These are phyloP conservation scores for Torulaspora maleeae DNA, from an alignment of 805 yeast genomes.

Conservation along the genomic window DNA sequence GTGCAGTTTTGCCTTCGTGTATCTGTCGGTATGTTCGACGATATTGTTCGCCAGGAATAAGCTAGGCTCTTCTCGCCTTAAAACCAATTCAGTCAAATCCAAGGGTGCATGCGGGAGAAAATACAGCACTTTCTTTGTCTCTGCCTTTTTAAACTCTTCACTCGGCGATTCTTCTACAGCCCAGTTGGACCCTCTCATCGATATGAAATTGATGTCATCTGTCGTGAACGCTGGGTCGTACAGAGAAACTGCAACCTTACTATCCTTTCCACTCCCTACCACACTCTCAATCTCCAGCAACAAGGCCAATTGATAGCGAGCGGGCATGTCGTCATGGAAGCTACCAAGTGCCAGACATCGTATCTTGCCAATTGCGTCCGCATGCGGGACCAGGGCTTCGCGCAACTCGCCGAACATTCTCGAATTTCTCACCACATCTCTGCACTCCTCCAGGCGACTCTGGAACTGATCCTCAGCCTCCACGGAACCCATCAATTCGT, in stretches of 20 bases:
- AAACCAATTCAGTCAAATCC: conserved; percentile 42
- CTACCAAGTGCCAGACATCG: conserved; percentile 73
- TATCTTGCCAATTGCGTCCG: conserved; percentile 31
- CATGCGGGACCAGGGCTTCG: conserved; percentile 15
- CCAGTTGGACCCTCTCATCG: conserved; percentile 27
- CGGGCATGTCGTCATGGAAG: conserved; percentile 53
- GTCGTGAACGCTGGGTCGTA: conserved; percentile 62
- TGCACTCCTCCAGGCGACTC: conserved; percentile 17
- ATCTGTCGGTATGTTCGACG: conserved; percentile 50
- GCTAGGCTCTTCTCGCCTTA: conserved; percentile 36
- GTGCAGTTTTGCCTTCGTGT: conserved; percentile 40
- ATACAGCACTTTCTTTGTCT: conserved; percentile 37
- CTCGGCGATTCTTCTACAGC: conserved; percentile 23
- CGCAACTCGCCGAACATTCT: conserved; percentile 29
- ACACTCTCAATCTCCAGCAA: conserved; percentile 40
- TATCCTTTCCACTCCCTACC: not conserved
- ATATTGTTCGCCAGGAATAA: conserved; percentile 49
- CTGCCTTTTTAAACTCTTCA: conserved; percentile 21
- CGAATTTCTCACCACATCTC: conserved; percentile 26
- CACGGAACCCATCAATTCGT: not conserved
- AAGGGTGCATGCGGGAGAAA: conserved; percentile 77
- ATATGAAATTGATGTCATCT: conserved; percentile 41
- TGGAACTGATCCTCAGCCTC: conserved; percentile 3
- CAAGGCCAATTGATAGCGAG: conserved; percentile 63
- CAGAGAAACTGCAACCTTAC: conserved; percentile 38